These are phyloP conservation scores for Hypoxylon rickii DNA, from an alignment of 495 filamentous ascomycete species.

Conservation along the genomic window DNA sequence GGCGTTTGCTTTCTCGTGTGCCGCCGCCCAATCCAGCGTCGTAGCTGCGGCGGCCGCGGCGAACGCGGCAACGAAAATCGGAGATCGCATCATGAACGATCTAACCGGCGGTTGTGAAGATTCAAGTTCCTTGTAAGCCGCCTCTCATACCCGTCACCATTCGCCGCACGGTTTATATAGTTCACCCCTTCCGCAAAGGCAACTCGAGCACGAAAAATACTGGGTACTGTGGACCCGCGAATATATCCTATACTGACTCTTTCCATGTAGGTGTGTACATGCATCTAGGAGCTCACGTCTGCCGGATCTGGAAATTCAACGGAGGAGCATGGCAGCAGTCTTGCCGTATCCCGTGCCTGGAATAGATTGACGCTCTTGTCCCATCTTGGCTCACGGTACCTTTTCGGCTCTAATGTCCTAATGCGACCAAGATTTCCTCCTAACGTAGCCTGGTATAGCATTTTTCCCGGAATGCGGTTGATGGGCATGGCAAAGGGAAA, in stretches of 20 bases:
- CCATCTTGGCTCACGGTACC: slow-evolving; percentile 74
- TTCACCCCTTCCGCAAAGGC: not conserved
- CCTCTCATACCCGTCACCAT: not conserved
- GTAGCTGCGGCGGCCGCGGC: slow-evolving; percentile 22
- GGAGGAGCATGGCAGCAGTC: slow-evolving; percentile 30
- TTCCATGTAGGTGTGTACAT: not conserved
- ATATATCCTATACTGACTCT: too few relatives aligned
- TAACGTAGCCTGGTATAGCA: slow-evolving; percentile 5
- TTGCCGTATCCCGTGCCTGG: slow-evolving; percentile 22
- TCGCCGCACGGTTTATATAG: not conserved
- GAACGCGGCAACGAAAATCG: slow-evolving; percentile 5
- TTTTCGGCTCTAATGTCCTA: slow-evolving; percentile 64
- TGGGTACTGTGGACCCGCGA: too few relatives aligned
- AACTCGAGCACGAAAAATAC: slow-evolving; percentile 7
- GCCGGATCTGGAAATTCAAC: slow-evolving; percentile 33
- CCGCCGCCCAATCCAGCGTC: slow-evolving; percentile 52
- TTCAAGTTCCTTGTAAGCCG: not conserved
- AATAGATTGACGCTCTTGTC: slow-evolving; percentile 32
- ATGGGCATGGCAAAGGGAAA: slow-evolving; percentile 7
- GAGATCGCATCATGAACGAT: slow-evolving; percentile 14
- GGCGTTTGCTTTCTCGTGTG: slow-evolving; percentile 59
- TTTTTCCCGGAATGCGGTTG: slow-evolving; percentile 13
- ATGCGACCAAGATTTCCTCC: slow-evolving; percentile 55
- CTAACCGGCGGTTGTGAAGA: not conserved
- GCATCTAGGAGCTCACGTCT: slow-evolving; percentile 14